Percentiles rank a stretch among this genome's conserved stretches.
phyloP scores from a whole-genome alignment of 148 eudicot genomes.

The Rhododendron henanense region DNA sequence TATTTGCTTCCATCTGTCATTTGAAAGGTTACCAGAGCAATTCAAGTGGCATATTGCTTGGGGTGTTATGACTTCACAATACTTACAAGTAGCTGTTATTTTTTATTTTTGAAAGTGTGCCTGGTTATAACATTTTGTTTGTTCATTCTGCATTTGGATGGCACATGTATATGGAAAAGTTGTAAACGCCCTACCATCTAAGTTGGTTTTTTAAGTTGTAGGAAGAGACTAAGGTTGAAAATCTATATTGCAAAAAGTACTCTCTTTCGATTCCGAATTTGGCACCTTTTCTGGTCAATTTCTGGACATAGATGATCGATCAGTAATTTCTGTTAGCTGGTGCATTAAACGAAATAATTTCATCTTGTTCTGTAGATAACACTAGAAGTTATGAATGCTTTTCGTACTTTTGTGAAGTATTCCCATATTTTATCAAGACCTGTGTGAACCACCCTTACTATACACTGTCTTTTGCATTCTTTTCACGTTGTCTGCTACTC shows the following conservation, averaged over 20 bases:
- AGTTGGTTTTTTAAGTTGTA: not conserved
- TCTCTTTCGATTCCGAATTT: not conserved
- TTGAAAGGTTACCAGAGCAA: not conserved
- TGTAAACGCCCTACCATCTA: not conserved
- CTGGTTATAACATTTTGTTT: not conserved
- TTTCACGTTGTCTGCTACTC: not conserved
- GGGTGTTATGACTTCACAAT: not conserved
- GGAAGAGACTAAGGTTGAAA: not conserved
- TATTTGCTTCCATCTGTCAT: not conserved
- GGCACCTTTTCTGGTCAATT: not conserved
- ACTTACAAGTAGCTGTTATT: not conserved
- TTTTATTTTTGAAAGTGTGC: not conserved
- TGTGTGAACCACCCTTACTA: not conserved
- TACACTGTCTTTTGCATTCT: not conserved
- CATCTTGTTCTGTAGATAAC: not conserved
- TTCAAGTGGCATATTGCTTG: not conserved
- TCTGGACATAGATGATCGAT: not conserved
- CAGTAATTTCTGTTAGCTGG: not conserved
- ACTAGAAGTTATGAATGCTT: not conserved
- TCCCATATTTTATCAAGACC: not conserved
- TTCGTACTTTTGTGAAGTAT: not conserved
- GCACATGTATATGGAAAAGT: not conserved
- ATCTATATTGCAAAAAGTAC: not conserved
- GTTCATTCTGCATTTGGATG: not conserved
- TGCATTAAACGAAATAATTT: not conserved